These are phyloP conservation scores for Syzygium malaccense DNA, from an alignment of 441 rosid genomes.

Conservation along the genomic window DNA sequence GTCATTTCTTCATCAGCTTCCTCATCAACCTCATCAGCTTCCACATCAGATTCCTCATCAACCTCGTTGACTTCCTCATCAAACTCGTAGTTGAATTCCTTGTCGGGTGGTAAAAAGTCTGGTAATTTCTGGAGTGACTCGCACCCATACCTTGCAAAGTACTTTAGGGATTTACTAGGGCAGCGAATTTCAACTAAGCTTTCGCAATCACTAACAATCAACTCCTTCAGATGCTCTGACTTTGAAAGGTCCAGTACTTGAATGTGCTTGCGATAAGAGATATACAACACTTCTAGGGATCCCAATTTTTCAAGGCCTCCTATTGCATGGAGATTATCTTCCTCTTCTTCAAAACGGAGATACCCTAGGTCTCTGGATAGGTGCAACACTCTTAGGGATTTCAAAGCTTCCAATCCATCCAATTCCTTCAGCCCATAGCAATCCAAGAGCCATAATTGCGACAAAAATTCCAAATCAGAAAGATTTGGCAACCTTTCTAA, in stretches of 20 bases:
- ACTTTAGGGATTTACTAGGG: accelerated
- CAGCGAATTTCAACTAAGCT: background rate
- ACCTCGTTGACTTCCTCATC: no score
- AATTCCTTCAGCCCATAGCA: background rate
- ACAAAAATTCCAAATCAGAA: background rate
- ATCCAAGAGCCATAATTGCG: accelerated
- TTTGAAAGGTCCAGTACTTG: background rate
- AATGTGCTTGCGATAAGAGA: background rate
- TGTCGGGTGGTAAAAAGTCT: background rate
- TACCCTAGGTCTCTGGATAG: no score
- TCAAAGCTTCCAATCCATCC: background rate
- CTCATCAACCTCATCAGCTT: no score
- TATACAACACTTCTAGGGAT: accelerated
- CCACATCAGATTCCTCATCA: no score
- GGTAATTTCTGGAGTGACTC: background rate
- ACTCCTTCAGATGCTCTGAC: accelerated
- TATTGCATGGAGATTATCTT: background rate
- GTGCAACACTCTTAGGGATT: accelerated
- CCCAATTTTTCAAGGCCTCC: background rate
- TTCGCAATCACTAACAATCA: accelerated
- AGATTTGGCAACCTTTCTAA: background rate
- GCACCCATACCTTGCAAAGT: accelerated
- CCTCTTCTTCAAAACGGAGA: accelerated
- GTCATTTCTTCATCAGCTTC: no score
- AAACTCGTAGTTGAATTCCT: no score